Conservation (phyloP, 2,329 filamentous ascomycete species). For the Paraconiothyrium sp. region DNA sequence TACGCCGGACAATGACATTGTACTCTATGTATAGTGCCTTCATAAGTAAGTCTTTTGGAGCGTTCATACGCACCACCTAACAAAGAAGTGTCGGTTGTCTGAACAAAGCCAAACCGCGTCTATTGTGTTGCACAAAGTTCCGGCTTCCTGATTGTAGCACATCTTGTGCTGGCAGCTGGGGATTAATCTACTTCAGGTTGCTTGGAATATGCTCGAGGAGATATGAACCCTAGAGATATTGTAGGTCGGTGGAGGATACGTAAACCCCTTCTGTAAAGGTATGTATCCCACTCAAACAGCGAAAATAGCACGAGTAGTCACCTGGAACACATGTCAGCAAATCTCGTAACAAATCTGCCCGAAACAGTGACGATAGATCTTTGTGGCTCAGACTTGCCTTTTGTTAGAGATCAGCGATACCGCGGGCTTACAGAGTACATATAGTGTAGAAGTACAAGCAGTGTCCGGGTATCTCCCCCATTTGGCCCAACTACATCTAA, state of each 20-base stretch:
- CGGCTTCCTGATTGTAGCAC: too few species aligned
- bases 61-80: too few species aligned
- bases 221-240: too few species aligned
- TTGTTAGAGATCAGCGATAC: constrained; percentile 36
- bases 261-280: too few species aligned
- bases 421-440: constrained; percentile 24
- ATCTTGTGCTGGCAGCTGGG: too few species aligned
- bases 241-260: too few species aligned
- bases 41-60: not conserved
- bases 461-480: constrained; percentile 33
- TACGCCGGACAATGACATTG: not conserved
- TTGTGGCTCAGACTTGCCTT: constrained; percentile 48
- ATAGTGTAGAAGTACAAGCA: constrained; percentile 21
- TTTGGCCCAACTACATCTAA: constrained; percentile 38
- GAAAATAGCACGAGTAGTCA: not conserved
- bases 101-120: too few species aligned
- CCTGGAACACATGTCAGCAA: not conserved
- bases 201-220: too few species aligned
- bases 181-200: too few species aligned
- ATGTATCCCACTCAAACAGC: too few species aligned
- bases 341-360: not conserved
- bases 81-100: not conserved
- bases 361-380: not conserved
- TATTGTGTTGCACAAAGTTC: too few species aligned
- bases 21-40: not conserved